Evolutionary conservation across 306 rosid genomes (phyloP).

Genomic region (Malus sieversii): DNA sequence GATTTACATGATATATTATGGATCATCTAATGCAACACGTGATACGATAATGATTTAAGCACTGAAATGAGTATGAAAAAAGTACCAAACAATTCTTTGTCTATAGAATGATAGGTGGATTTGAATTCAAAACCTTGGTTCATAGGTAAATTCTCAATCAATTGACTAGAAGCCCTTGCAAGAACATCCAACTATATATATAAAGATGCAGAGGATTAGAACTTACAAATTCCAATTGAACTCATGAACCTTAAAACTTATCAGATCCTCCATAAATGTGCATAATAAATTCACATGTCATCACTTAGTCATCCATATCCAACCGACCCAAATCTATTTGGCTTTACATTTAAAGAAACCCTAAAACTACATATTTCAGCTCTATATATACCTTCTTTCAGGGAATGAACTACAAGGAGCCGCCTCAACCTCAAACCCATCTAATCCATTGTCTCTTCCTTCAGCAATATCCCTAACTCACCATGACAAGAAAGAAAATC

Average conservation of each 20-base stretch:
- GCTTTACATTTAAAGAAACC: not conserved
- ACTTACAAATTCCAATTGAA: not conserved
- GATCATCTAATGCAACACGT: not conserved
- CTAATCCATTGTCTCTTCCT: not conserved
- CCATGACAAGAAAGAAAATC: slow-evolving; percentile 18
- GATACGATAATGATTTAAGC: not conserved
- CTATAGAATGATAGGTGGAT: not conserved
- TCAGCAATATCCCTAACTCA: not conserved
- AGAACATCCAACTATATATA: not conserved
- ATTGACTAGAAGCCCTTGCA: not conserved
- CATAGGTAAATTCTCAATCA: not conserved
- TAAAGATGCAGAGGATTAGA: not conserved
- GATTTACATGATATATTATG: not conserved
- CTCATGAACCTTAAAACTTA: not conserved
- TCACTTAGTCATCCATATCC: not conserved
- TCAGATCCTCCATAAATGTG: not conserved
- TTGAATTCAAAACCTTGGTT: not conserved
- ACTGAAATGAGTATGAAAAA: not conserved
- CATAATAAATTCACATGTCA: not conserved
- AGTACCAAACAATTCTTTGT: too few relatives aligned
- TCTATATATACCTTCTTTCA: not conserved
- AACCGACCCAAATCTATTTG: not conserved
- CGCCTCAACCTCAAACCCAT: not conserved
- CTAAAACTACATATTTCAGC: not conserved
- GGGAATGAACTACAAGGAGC: not conserved